Evolutionary conservation across 2,329 filamentous ascomycete species (phyloP).

Genomic region (Dothistroma septosporum): DNA sequence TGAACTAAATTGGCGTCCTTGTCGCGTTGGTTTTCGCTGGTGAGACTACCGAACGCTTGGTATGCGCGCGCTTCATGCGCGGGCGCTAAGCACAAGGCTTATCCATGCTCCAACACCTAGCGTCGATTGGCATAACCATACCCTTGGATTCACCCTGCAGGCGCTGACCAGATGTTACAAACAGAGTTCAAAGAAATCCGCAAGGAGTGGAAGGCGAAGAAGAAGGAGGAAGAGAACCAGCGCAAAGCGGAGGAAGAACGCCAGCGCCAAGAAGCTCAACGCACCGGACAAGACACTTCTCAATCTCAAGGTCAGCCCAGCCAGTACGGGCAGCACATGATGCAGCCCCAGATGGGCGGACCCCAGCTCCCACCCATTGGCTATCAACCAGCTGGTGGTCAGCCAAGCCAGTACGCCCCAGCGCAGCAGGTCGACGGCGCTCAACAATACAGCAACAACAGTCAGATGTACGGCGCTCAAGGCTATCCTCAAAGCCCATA

Average conservation of each 20-base stretch:
- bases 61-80: constrained; percentile 25
- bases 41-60: constrained; percentile 25
- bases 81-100: constrained; percentile 30
- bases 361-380: constrained; percentile 51
- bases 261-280: constrained; percentile 62
- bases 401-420: constrained; percentile 46
- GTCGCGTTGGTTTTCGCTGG: constrained; percentile 13
- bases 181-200: constrained; percentile 98
- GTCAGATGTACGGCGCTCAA: constrained; percentile 44
- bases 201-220: constrained; percentile 98
- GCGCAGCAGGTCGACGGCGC: constrained; percentile 47
- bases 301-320: constrained; percentile 47
- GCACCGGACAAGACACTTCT: constrained; percentile 50
- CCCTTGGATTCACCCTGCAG: constrained; percentile 25
- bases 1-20: constrained; percentile 10
- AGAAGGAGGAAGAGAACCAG: constrained; percentile 93
- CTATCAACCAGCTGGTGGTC: constrained; percentile 46
- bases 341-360: constrained; percentile 45
- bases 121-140: constrained; percentile 28
- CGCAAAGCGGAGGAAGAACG: constrained; percentile 88
- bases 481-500: constrained; percentile 52
- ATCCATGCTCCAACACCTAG: constrained; percentile 30
- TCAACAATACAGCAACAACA: constrained; percentile 44
- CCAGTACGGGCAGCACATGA: constrained; percentile 45
- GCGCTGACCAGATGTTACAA: constrained; percentile 36